These are phyloP conservation scores for Epichloe elymi DNA, from an alignment of 2,329 filamentous ascomycete species.

Conservation along the genomic window DNA sequence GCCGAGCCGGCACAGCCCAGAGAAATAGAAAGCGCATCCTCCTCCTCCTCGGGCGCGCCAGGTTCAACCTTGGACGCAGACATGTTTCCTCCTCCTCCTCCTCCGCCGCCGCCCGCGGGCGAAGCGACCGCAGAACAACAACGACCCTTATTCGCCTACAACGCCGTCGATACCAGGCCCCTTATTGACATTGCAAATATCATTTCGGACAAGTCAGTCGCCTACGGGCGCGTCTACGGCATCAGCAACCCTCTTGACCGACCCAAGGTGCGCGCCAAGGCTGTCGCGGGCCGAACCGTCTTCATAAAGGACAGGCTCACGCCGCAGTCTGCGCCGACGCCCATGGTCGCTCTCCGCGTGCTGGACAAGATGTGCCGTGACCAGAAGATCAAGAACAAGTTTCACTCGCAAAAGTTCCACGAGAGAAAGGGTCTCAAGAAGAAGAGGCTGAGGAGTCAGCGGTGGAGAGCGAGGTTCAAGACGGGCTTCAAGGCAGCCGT, in stretches of 20 bases:
- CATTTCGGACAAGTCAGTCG: conserved; percentile 18
- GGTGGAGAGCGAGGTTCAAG: conserved; percentile 59
- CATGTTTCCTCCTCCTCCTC: conserved; percentile 5
- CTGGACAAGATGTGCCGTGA: conserved; percentile 24
- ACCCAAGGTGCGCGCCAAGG: conserved; percentile 17
- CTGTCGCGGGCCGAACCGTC: conserved; percentile 26
- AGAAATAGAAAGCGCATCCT: not conserved
- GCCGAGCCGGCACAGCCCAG: conserved; percentile 6
- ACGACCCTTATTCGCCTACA: not conserved
- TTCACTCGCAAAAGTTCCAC: conserved; percentile 51
- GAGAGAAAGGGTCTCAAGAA: conserved; percentile 64
- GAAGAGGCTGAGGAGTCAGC: conserved; percentile 58
- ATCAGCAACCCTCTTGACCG: conserved; percentile 14
- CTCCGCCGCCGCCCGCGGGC: conserved; percentile 8
- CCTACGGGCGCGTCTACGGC: conserved; percentile 10
- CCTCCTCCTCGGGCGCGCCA: not conserved
- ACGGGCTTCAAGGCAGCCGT: conserved; percentile 53
- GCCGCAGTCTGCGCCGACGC: conserved; percentile 22
- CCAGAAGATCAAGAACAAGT: conserved; percentile 48
- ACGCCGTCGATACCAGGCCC: conserved; percentile 9
- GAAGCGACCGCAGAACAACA: not conserved
- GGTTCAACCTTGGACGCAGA: conserved; percentile 6
- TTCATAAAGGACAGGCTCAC: conserved; percentile 19
- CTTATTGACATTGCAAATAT: conserved; percentile 23
- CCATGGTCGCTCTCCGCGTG: conserved; percentile 29